Conservation (phyloP, 352 stramenopile species). For the Phytophthora sansomeana region DNA sequence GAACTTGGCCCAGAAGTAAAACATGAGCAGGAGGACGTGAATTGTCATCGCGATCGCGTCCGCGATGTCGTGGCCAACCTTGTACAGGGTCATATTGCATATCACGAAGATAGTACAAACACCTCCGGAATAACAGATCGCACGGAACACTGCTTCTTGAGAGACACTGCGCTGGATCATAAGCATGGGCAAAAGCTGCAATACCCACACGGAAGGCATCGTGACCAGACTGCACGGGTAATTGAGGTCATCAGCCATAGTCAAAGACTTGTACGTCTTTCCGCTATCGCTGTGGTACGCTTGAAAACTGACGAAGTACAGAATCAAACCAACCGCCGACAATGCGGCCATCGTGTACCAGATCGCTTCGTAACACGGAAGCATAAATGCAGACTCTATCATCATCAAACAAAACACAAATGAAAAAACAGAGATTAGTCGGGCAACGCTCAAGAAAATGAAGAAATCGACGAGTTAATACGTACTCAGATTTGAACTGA, state of each 20-base stretch:
- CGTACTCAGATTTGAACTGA: slow-evolving; percentile 81
- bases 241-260: slow-evolving; percentile 25
- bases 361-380: slow-evolving; percentile 87
- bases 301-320: slow-evolving; percentile 67
- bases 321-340: slow-evolving; percentile 53
- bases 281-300: slow-evolving; percentile 31
- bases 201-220: slow-evolving; percentile 75
- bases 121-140: slow-evolving; percentile 72
- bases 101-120: slow-evolving; percentile 68
- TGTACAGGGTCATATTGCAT: slow-evolving; percentile 67
- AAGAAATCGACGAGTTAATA: slow-evolving; percentile 14
- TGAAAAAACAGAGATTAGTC: slow-evolving; percentile 3
- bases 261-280: slow-evolving; percentile 25
- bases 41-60: slow-evolving; percentile 63
- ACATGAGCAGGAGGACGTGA: slow-evolving; percentile 61
- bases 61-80: slow-evolving; percentile 53
- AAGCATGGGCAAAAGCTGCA: slow-evolving; percentile 84
- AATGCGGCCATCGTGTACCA: slow-evolving; percentile 85
- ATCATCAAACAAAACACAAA: slow-evolving; percentile 9
- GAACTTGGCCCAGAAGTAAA: slow-evolving; percentile 88
- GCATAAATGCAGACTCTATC: slow-evolving; percentile 83
- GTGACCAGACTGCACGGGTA: slow-evolving; percentile 69
- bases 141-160: slow-evolving; percentile 71
- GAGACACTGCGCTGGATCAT: slow-evolving; percentile 89
- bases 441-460: background rate